These are phyloP conservation scores for Phaseolus coccineus DNA, from an alignment of 331 rosid species.

Conservation along the genomic window DNA sequence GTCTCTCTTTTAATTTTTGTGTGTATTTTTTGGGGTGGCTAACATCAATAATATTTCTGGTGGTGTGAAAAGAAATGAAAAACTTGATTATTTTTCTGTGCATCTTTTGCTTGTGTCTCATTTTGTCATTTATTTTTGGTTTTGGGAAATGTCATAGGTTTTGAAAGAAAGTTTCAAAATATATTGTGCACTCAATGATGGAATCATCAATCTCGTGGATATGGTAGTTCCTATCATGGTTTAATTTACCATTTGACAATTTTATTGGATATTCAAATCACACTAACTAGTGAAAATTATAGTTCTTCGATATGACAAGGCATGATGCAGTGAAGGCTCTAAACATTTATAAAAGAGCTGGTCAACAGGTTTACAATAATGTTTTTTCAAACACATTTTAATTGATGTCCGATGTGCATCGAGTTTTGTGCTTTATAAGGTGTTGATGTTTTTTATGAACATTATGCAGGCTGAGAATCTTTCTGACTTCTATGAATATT, in stretches of 20 bases:
- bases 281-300: slow-evolving; percentile 41
- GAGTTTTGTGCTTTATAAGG: not conserved
- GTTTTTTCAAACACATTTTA: not conserved
- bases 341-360: slow-evolving; percentile 86
- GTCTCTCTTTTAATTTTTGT: no score
- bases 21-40: no score
- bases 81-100: not conserved
- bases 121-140: not conserved
- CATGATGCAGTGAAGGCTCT: slow-evolving; percentile 93
- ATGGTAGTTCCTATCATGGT: slow-evolving; percentile 63
- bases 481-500: slow-evolving; percentile 85
- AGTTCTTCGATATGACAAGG: slow-evolving; percentile 97
- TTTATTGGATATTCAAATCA: not conserved
- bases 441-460: slow-evolving; percentile 15
- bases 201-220: slow-evolving; percentile 95
- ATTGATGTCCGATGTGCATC: not conserved
- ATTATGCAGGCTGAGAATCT: slow-evolving; percentile 78
- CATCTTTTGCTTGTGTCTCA: not conserved
- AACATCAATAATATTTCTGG: no score
- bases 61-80: not conserved
- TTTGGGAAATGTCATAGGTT: slow-evolving; percentile 54
- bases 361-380: slow-evolving; percentile 76
- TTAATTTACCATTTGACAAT: slow-evolving; percentile 24
- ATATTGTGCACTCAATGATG: slow-evolving; percentile 94
- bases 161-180: slow-evolving; percentile 94